Percentiles rank a stretch among this genome's conserved stretches.
phyloP scores from a whole-genome alignment of 1,284 basidiomycete species.

The Mycosarcoma mackinlayi region DNA sequence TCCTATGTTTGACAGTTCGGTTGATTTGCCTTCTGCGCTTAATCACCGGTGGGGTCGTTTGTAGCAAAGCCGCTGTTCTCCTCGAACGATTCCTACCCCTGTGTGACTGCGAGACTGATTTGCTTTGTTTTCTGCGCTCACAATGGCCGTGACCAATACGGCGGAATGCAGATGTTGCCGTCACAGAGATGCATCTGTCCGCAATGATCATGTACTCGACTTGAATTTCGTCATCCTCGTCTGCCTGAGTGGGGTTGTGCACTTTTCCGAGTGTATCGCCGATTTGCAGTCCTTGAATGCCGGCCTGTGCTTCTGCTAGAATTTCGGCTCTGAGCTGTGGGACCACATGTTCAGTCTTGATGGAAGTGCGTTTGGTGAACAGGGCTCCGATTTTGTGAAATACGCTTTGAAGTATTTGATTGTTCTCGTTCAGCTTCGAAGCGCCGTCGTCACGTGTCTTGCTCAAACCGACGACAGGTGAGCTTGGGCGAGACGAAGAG shows the following conservation, averaged over 20 bases:
- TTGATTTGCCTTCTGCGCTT: constrained; percentile 1
- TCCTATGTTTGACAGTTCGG: not conserved
- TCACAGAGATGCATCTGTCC: constrained; percentile 14
- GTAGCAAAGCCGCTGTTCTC: not conserved
- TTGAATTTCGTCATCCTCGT: constrained; percentile 21
- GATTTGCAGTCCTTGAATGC: no score
- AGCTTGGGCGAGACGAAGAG: not conserved
- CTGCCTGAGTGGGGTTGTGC: not conserved
- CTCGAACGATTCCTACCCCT: not conserved
- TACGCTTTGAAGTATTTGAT: not conserved
- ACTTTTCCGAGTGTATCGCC: no score
- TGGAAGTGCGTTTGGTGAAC: not conserved
- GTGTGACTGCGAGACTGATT: no score
- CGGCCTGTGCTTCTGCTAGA: no score
- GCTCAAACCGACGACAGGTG: not conserved
- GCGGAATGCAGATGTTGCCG: not conserved
- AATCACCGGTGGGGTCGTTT: constrained; percentile 12
- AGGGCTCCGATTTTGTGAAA: not conserved
- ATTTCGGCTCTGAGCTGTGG: not conserved
- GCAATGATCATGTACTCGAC: constrained; percentile 37
- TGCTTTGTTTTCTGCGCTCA: no score
- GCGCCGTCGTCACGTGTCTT: no score
- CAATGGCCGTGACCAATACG: no score
- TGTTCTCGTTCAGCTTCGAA: not conserved
- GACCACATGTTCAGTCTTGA: constrained; percentile 6